Evolutionary conservation across 495 filamentous ascomycete species (phyloP).

Genomic region (Aspergillus baeticus): DNA sequence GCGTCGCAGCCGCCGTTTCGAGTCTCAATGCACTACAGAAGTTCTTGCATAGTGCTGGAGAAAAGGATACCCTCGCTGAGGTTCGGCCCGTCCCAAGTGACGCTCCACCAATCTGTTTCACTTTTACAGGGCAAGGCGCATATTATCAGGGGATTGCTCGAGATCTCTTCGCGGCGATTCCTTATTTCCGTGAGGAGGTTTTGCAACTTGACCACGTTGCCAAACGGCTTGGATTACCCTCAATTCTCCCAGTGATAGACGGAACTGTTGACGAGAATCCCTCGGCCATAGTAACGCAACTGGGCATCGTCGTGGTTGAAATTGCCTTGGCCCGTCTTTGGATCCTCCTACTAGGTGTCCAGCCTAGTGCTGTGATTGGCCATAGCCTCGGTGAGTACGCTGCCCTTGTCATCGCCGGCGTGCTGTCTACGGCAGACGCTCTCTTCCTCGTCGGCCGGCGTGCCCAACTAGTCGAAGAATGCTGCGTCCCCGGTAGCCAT

Average conservation of each 20-base stretch:
- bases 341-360: conserved; percentile 69
- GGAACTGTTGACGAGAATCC: conserved; percentile 33
- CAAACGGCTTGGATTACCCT: conserved; percentile 63
- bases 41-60: background rate
- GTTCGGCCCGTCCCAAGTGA: background rate
- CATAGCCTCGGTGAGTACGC: conserved; percentile 90
- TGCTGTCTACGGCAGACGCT: conserved; percentile 75
- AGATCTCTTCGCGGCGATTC: conserved; percentile 61
- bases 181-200: conserved; percentile 68
- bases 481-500: conserved; percentile 73
- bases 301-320: conserved; percentile 68
- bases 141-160: conserved; percentile 61
- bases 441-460: conserved; percentile 79
- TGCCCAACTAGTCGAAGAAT: conserved; percentile 71
- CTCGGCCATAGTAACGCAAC: conserved; percentile 71
- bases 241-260: conserved; percentile 64
- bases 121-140: conserved; percentile 43
- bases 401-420: conserved; percentile 78
- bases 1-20: conserved; percentile 32
- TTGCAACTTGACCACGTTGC: conserved; percentile 66
- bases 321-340: conserved; percentile 82
- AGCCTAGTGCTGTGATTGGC: conserved; percentile 74
- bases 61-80: background rate
- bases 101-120: conserved; percentile 9
- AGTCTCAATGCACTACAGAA: conserved; percentile 2